Evolutionary conservation across 2,329 filamentous ascomycete genomes (phyloP), one percentile per base, ranked within the genome.

Genomic region (Cladophialophora chaetospira): DNA sequence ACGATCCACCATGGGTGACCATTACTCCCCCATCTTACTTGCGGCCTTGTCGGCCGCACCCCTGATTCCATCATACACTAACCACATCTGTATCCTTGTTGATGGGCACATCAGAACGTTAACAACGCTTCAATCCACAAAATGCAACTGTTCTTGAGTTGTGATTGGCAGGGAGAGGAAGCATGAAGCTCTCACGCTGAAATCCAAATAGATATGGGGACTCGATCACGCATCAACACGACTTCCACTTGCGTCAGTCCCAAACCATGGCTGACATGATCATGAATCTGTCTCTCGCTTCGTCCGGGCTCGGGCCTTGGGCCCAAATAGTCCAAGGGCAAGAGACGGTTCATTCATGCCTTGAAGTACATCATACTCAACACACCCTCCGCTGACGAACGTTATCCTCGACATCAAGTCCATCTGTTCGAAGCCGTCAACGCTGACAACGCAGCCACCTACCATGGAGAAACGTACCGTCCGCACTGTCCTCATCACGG

Each of bases 401-500:
- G n/a, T n/a, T n/a, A n/a, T n/a, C n/a, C n/a, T n/a, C n/a, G n/a
- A n/a, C n/a, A n/a, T n/a, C n/a, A n/a, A n/a, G n/a, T n/a, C n/a
- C n/a, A n/a, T n/a, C n/a, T n/a, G n/a, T n/a, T n/a, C n/a, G n/a
- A n/a, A n/a, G n/a, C n/a, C n/a, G n/a, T n/a, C n/a, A n/a, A n/a
- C 13, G 9, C 29, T 48, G 45, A 6, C 15, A n/a, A 17, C 17
- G 3, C 15, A 25, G 5, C 5, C 17, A 17, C 17, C 2, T 3
- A 19, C 40, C 21, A 43, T 43, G 40, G 40, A 43, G 40, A 43
- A 43, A 26, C 40, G 40, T 11, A 15, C 40, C 19, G 40, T 43
- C 44, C 58, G 61, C 21, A 63, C 59, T 9, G 47, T 66, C 25
- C 54, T 65, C 8, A 62, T 66, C 40, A 65, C 63, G 17, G 64